Evolutionary conservation across 495 filamentous ascomycete genomes (phyloP), one percentile per base, ranked within the genome.

Genomic region (Apodospora peruviana): DNA sequence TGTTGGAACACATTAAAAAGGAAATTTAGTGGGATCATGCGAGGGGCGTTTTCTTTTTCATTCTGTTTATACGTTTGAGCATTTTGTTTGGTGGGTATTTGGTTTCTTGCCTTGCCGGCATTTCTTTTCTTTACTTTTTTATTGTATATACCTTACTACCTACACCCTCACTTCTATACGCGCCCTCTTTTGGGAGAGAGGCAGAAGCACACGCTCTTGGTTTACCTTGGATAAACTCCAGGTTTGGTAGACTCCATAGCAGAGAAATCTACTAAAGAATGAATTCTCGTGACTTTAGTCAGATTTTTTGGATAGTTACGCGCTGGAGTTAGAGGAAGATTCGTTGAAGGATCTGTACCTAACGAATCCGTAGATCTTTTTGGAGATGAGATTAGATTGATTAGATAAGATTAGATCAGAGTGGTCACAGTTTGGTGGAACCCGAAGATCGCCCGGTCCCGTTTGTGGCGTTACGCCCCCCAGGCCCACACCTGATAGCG

Each of bases 351-450:
- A n/a, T n/a, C n/a, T n/a, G n/a, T 18, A 20, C 7, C 27, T 32
- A 19, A 40, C 20, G 8, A 18, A 40, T 19, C 37, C 17, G 7
- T 18, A 19, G 39, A 40, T 4, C 17, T 3, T 19, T 51, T 40
- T 44, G 44, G 41, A 44, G 48, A 50, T 50, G 20, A 51, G 23
- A 17, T 14, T 25, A 35, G 2, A 9, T 41, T 9, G 27, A 20
- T 18, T 43, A 27, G 36, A 52, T 45, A 37, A 44, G 40, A 53
- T 49, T 29, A 49, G 51, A 45, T 47, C 7, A 17, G 39, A 38
- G 29, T 14, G 1, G 25, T 10, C 14, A 5, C 12, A 11, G 5
- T n/a, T n/a, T 2, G 16, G 16, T 35, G 32, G 19, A 38, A 2
- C n/a, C n/a, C 8, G 5, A 38, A 17, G 12, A 17, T 38, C 11